Base-by-base conservation (phyloP, 2,329 filamentous ascomycete genomes). In the Aureobasidium sp. region DNA sequence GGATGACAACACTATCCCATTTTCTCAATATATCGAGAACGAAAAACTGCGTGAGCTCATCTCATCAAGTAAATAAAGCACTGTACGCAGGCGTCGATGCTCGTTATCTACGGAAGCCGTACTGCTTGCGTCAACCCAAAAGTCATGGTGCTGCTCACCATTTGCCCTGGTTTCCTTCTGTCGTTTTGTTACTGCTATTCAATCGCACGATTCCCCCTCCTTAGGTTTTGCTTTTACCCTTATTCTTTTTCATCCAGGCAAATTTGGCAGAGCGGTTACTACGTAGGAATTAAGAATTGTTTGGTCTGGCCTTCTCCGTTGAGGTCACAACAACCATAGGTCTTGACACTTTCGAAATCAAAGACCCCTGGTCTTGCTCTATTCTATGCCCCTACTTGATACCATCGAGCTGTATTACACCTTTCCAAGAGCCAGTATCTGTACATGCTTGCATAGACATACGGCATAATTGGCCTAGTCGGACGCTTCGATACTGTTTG, bases 141-240 rank as follows among this genome's bases (percentile, higher is more conserved):
- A 45, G 48, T 45, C 37, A 37, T 44, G 8, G 29, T 22, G 29
- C 47, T 51, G 29, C 37, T 42, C 25, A n/a, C 22, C 34, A 15
- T 29, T 15, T 27, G 31, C 12, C 34, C 45, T 25, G 25, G 12
- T 61, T 61, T 14, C 1, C 15, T 37, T 55, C 37, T 42, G 37
- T 44, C n/a, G 14, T 61, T 45, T 53, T 36, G 12, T 34, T 37
- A 47, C 20, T 45, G 47, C 29, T 48, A 27, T 47, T 44, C 17
- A 47, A 53, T 59, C 42, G 60, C 60, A 62, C 42, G 60, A 48
- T 62, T 53, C 48, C 59, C 58, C 59, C 59, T 61, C 45, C 57
- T 61, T 61, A 57, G 53, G 39, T 14, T 37, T 58, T 37, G 41
- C 41, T 37, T 39, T 48, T 58, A 39, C 29, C 37, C 34, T 39